Percentiles rank a stretch among this genome's conserved stretches.
These are phyloP conservation scores for Cicer arietinum DNA, from an alignment of 306 rosid species.

Conservation along the genomic window DNA sequence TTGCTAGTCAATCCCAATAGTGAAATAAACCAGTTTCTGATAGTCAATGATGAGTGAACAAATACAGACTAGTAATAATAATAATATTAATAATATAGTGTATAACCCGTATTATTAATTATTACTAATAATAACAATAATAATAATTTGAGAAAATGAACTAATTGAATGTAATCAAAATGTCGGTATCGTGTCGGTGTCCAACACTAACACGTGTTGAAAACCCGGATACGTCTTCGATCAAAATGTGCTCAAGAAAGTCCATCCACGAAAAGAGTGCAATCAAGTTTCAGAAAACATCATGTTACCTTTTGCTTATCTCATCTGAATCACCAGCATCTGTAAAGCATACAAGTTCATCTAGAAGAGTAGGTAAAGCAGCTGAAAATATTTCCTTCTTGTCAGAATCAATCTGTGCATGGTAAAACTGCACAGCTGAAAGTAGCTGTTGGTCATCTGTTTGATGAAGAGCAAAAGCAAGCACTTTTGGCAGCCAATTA, in stretches of 20 bases:
- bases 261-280: slow-evolving; percentile 27
- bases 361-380: slow-evolving; percentile 85
- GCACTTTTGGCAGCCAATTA: slow-evolving; percentile 92
- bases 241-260: slow-evolving; percentile 7
- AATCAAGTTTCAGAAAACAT: slow-evolving; percentile 37
- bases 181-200: no score
- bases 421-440: slow-evolving; percentile 85
- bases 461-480: slow-evolving; percentile 86
- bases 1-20: slow-evolving; percentile 38
- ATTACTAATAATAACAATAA: no score
- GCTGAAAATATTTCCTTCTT: slow-evolving; percentile 83
- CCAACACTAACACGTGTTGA: no score
- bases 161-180: no score
- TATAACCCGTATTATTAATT: slow-evolving; percentile 7
- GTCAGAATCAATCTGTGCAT: slow-evolving; percentile 66
- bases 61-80: slow-evolving; percentile 29
- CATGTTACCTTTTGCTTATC: slow-evolving; percentile 71
- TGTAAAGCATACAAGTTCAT: slow-evolving; percentile 89
- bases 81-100: not conserved
- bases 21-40: slow-evolving; percentile 39
- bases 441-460: slow-evolving; percentile 66
- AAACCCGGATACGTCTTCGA: no score
- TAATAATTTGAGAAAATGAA: no score
- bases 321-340: slow-evolving; percentile 80
- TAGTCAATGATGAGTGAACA: slow-evolving; percentile 29